Conservation (phyloP, 2,329 filamentous ascomycete species). For the Didymella lethalis region DNA sequence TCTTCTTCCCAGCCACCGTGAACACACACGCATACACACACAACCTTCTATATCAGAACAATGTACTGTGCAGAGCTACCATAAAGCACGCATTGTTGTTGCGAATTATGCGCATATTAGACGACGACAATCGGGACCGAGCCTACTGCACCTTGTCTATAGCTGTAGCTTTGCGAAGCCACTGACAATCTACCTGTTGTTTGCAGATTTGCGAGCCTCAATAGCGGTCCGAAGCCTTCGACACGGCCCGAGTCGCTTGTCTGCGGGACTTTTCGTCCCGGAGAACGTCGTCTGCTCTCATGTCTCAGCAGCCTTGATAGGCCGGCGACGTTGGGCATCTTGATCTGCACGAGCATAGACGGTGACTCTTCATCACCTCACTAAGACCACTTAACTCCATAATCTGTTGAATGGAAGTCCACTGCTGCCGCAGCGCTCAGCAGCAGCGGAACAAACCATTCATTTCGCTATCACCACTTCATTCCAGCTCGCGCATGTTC, state of each 20-base stretch:
- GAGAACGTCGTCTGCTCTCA: not conserved
- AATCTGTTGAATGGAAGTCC: not conserved
- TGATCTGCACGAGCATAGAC: not conserved
- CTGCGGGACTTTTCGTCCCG: not conserved
- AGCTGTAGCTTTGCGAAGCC: not conserved
- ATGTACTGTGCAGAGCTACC: not conserved
- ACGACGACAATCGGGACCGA: not conserved
- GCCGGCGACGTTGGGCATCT: not conserved
- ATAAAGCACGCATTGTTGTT: not conserved
- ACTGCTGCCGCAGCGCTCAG: not conserved
- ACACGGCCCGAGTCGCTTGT: slow-evolving; percentile 7
- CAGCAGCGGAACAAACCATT: not conserved
- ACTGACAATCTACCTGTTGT: not conserved
- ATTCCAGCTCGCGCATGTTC: slow-evolving; percentile 8
- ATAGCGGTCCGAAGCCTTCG: slow-evolving; percentile 1
- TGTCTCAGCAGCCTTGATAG: not conserved
- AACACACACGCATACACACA: not conserved
- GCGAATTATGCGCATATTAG: not conserved
- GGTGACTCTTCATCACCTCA: not conserved
- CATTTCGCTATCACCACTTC: not conserved
- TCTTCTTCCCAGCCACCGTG: not conserved
- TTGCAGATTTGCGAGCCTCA: not conserved
- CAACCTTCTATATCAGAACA: not conserved
- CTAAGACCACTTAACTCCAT: not conserved
- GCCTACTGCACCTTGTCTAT: not conserved